Evolutionary conservation across 2,329 filamentous ascomycete species (phyloP), one percentile per base, ranked within the genome.

Genomic region (Penicillium sp.): DNA sequence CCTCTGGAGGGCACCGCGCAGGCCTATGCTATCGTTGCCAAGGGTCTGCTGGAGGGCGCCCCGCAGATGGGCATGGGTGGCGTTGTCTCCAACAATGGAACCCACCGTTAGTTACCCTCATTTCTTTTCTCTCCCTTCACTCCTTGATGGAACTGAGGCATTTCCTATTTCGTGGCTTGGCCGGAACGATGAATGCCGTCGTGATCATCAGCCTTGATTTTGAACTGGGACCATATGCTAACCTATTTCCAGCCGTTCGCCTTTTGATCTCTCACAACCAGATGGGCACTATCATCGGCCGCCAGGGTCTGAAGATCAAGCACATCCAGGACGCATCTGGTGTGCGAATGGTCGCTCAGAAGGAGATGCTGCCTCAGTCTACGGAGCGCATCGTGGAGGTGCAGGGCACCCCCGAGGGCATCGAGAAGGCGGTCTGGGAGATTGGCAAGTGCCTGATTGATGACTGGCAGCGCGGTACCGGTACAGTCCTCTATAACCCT

Each of bases 221-320:
- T 37, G 8, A 37, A 37, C 15, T 23, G 32, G 33, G 12, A 41
- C 27, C 12, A 18, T 23, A n/a, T 39, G 47, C 43, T 50, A 46
- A 59, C 61, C 42, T 15, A 35, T 42, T 46, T 20, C 20, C 60
- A 98, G 93, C 93, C 54, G 88, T 98, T 72, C 95, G 95, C 68
- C 85, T 98, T 28, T 86, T 98, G 69, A 97, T 98, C 72, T 98
- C 93, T 29, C 92, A 98, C 78, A 97, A 97, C 72, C 93, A 98
- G 75, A 98, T 98, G 93, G 93, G 93, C 55, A 98, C 93, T 65
- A 96, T 98, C 75, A 98, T 98, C 68, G 93, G 93, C 64, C 85
- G 90, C 59, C 88, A 95, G 71, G 93, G 93, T 52, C 80, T 96
- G 60, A 98, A 97, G 80, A 98, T 98, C 80, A 98, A 98, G 81